A percentile compares a stretch with the other conserved stretches of the same genome.
Conservation (phyloP, 2,329 filamentous ascomycete species). For the Xylariaceae sp. region DNA sequence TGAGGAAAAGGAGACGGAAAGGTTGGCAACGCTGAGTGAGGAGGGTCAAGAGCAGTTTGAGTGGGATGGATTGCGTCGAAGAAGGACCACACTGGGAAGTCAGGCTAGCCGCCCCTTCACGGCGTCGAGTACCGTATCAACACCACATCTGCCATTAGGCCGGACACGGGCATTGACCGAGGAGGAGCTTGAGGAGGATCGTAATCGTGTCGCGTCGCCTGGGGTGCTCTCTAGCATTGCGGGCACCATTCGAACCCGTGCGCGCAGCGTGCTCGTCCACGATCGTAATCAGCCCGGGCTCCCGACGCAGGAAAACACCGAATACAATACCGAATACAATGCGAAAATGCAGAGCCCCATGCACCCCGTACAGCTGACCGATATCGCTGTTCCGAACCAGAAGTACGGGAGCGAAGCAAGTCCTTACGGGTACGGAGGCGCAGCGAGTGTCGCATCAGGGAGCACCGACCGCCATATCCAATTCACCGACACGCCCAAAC, state of each 20-base stretch:
- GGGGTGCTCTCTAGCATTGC: constrained; percentile 51
- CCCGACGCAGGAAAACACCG: constrained; percentile 31
- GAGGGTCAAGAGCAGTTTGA: constrained; percentile 68
- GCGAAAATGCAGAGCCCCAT: constrained; percentile 47
- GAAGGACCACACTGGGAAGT: constrained; percentile 53
- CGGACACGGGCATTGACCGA: constrained; percentile 79
- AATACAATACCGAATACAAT: constrained; percentile 23
- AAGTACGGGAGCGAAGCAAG: constrained; percentile 39
- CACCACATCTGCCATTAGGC: constrained; percentile 70
- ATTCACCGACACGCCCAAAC: constrained; percentile 38
- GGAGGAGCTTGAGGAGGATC: constrained; percentile 53
- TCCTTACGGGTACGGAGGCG: constrained; percentile 44
- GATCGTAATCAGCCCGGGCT: constrained; percentile 37
- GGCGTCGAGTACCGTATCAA: constrained; percentile 29
- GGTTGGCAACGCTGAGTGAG: constrained; percentile 71
- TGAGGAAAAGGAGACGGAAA: constrained; percentile 69
- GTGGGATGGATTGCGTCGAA: constrained; percentile 84
- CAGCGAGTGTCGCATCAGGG: constrained; percentile 40
- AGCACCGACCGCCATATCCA: constrained; percentile 42
- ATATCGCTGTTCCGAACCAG: constrained; percentile 49
- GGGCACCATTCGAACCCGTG: constrained; percentile 49
- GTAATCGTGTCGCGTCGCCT: constrained; percentile 42
- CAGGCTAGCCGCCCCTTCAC: constrained; percentile 32
- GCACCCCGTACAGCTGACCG: constrained; percentile 59
- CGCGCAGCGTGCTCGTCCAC: constrained; percentile 32